Evolutionary conservation across 176 grass and related monocot genomes (phyloP), one percentile per base, ranked within the genome.

Genomic region (Eragrostis nindensis): DNA sequence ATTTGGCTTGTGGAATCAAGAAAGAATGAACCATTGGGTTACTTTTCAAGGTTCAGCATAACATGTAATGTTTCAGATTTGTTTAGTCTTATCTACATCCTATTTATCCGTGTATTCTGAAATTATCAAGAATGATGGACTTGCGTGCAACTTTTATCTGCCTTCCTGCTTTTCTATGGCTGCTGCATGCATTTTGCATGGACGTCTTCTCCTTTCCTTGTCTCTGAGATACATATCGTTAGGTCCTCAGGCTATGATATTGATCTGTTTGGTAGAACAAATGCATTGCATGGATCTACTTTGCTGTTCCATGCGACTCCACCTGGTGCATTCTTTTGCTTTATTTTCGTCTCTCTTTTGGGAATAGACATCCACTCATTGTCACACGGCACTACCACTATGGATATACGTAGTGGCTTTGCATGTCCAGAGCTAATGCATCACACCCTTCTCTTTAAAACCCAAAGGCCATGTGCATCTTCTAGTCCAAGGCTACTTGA

Each of bases 321-420:
- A 74, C 12, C 67, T 56, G 29, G 44, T 61, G 14, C 46, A 72
- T 68, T 78, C 55, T 43, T 75, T 68, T 25, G 29, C 52, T 67
- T 67, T 85, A 46, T 74, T 73, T 53, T 46, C 26, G 12, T 73
- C 39, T 77, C 76, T 56, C 62, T 71, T 76, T 12, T 3, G 49
- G 19, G 78, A 82, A 73, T 90, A 81, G 71, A 68, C 85, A 87
- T 92, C 87, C 76, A 90, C 70, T 81, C 55, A 87, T 77, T 62
- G 36, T 81, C 80, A 87, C 32, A 39, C 40, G 39, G 42, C 81
- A 75, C 62, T 49, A 22, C 11, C 81, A 26, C 70, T 55, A 71
- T 80, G 64, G 73, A 49, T 50, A 38, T 19, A 44, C 26, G 25
- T 47, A 79, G 73, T 68, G 62, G 52, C 76, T 82, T 21, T 42